A percentile compares a stretch with the other conserved stretches of the same genome.
Evolutionary conservation across 2,329 filamentous ascomycete species (phyloP).

Genomic region (Fusarium albidum): DNA sequence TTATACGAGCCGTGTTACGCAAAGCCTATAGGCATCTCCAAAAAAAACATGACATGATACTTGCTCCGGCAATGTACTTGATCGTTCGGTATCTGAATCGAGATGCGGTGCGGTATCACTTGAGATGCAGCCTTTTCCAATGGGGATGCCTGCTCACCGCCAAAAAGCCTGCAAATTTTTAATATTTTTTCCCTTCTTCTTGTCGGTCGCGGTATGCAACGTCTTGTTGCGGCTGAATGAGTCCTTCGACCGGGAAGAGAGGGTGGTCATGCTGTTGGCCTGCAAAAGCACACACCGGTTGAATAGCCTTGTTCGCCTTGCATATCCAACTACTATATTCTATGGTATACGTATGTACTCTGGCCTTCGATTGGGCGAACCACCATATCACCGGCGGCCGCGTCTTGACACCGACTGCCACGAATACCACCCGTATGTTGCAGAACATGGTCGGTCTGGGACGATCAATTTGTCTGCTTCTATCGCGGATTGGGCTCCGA

Average conservation of each 20-base stretch:
- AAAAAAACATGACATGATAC: too few species aligned
- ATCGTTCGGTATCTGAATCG: conserved; percentile 19
- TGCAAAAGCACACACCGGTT: not conserved
- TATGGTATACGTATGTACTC: too few species aligned
- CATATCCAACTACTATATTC: too few species aligned
- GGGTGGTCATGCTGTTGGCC: conserved; percentile 8
- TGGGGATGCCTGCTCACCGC: not conserved
- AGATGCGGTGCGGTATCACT: conserved; percentile 15
- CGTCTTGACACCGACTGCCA: not conserved
- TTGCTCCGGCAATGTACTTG: conserved; percentile 15
- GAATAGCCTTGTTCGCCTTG: conserved; percentile 1
- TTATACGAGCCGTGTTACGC: conserved; percentile 18
- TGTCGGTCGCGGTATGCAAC: not conserved
- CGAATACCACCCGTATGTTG: conserved; percentile 14
- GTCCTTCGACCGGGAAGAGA: not conserved
- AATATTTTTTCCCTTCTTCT: not conserved
- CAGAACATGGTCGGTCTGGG: conserved; percentile 1
- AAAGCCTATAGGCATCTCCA: conserved; percentile 26
- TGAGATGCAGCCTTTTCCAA: conserved; percentile 5
- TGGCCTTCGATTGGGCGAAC: conserved; percentile 16
- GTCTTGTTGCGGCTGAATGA: conserved; percentile 4
- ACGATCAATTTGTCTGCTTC: not conserved
- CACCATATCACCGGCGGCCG: conserved; percentile 4
- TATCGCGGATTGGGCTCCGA: not conserved
- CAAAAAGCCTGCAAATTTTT: not conserved